phyloP scores from a whole-genome alignment of 306 rosid species.

The Begonia loranthoides region DNA sequence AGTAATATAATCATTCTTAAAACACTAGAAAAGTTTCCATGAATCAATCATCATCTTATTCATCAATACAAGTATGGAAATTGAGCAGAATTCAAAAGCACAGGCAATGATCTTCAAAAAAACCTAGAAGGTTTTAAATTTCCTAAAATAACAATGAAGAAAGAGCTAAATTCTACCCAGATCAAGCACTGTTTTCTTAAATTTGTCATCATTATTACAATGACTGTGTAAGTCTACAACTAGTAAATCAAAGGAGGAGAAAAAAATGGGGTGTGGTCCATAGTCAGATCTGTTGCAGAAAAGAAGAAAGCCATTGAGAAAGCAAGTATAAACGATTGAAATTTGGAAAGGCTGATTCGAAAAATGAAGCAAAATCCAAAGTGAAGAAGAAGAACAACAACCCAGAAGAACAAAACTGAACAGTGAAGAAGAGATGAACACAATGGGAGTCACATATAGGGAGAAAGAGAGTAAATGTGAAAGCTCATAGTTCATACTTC shows the following conservation, averaged over 20 bases:
- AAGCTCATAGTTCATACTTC: too few species aligned
- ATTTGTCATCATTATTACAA: background rate
- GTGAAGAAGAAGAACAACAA: too few species aligned
- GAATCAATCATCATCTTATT: conserved; percentile 7
- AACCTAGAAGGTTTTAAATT: background rate
- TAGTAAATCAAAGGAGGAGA: background rate
- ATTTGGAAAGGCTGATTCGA: background rate
- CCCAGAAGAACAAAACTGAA: too few species aligned
- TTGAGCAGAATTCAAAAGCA: too few species aligned
- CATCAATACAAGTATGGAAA: too few species aligned
- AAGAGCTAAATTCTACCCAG: background rate
- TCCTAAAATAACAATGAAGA: background rate
- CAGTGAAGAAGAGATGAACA: background rate
- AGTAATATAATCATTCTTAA: conserved; percentile 26
- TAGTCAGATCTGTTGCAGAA: background rate
- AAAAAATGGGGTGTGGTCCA: too few species aligned
- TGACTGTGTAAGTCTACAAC: background rate
- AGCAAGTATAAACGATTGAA: background rate
- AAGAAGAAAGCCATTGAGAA: background rate
- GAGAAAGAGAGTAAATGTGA: background rate
- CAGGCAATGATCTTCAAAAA: too few species aligned
- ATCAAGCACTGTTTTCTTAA: too few species aligned
- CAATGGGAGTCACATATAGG: background rate
- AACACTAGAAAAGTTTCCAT: conserved; percentile 33
- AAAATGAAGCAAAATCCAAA: background rate